Conservation (phyloP, 306 rosid genomes). For the Trichosanthes cucumerina region DNA sequence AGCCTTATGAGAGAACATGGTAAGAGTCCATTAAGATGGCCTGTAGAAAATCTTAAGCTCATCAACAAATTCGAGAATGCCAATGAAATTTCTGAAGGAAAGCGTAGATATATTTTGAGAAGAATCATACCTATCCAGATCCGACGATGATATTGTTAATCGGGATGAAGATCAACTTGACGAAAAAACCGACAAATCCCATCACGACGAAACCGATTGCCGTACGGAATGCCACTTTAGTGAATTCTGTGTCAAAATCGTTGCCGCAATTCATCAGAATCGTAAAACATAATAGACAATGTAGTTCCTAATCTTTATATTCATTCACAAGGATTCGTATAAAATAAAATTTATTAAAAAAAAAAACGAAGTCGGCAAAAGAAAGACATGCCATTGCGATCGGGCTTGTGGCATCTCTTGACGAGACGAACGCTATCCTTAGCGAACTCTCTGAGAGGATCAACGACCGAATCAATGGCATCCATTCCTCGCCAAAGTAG, state of each 20-base stretch:
- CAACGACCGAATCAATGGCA: slow-evolving; percentile 19
- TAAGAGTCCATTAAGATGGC: not conserved
- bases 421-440: slow-evolving; percentile 21
- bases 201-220: slow-evolving; percentile 21
- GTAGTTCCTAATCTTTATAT: not conserved
- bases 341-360: not conserved
- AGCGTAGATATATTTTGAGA: not conserved
- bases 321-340: not conserved
- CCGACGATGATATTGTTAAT: slow-evolving; percentile 22
- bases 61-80: too few relatives aligned
- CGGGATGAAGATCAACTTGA: slow-evolving; percentile 21
- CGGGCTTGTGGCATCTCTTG: slow-evolving; percentile 22
- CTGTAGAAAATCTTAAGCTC: too few relatives aligned
- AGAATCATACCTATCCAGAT: slow-evolving; percentile 9
- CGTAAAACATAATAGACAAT: not conserved
- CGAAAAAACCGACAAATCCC: slow-evolving; percentile 24
- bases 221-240: slow-evolving; percentile 19
- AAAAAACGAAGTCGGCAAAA: not conserved
- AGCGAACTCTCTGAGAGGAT: slow-evolving; percentile 22
- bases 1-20: not conserved
- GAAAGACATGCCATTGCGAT: slow-evolving; percentile 11
- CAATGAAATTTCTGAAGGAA: too few relatives aligned
- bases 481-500: slow-evolving; percentile 9
- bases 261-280: not conserved
- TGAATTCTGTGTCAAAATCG: slow-evolving; percentile 10